Evolutionary conservation across 169 alveolate species (phyloP), one percentile per base, ranked within the genome.

Genomic region (Cryptosporidium muris): DNA sequence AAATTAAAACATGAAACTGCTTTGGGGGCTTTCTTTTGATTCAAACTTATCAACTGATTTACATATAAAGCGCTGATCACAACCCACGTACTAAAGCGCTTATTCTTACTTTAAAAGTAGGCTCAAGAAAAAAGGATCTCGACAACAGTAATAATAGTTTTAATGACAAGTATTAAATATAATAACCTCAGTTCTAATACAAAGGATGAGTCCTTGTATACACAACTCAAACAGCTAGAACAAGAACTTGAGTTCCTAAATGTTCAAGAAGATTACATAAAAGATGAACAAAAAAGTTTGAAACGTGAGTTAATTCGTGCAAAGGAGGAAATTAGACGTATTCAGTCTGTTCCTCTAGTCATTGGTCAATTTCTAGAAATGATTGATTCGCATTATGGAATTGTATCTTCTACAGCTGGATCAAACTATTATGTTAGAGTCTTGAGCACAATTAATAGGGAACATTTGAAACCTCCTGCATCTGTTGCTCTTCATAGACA

Each of bases 401-500:
- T 98, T 8, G 99, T 97, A 36, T 93, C 98, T 51, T 92, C 98
- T 36, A 95, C 99, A 9, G 97, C 98, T 12, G 99, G 99, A 6
- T 92, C 99, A 36, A 97, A 95, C 88, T 97, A 96, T 74, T 96
- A 97, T 90, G 99, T 98, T 5, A 90, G 99, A 63, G 98, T 98
- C 11, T 90, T 98, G 49, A 95, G 99, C 7, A 98, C 99, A 12
- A 92, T 98, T n/a, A 97, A 98, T 89, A 95, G 99, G 91, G 99
- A 98, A 88, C 96, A 93, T 62, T 92, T 98, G 62, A 98, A 97
- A 88, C 99, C 99, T 8, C 95, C 97, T 65, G 96, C 98, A 49
- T 93, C 99, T 63, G 99, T 98, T 43, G 99, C 99, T 7, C 93
- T 98, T 63, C 99, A 98, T 82, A 92, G 99, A 66, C 99, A 98